Base-by-base conservation (phyloP, 208 protist species). In the Wallacemonas sp. region DNA sequence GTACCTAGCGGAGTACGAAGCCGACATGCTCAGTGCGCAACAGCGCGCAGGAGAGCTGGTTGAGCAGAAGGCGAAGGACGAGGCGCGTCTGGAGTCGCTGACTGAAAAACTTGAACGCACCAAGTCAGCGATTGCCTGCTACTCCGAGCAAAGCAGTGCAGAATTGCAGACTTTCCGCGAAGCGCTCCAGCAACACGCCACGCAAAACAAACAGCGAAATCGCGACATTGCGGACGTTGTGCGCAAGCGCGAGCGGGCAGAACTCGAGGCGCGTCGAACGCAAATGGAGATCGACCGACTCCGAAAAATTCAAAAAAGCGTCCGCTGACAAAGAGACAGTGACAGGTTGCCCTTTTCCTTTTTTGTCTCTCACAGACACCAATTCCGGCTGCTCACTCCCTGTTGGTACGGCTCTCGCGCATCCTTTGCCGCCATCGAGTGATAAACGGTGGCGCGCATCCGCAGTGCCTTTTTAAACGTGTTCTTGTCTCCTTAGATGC, bases 201-300 rank as follows among this genome's bases (percentile, higher is more conserved):
- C 74, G 59, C 53, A 38, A 3, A 52, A 38, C 17, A 78, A 79
- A 37, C 69, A 91, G 58, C 79, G 75, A 9, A 74, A 81, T 17
- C 70, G 74, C 1, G 84, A 91, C 24, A 38, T 89, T 3, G 54
- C 75, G 2, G 87, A 90, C 45, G 36, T 89, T 15, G 67, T 66
- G 12, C 71, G 87, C 1, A 83, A 93, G 60, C 76, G 77, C 17
- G 87, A 93, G 37, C 83, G 81, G 38, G 73, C 78, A 10, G 83
- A 93, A 67, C 58, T 85, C 4, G 78, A 91, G 55, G 64, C 82
- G 22, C 71, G 76, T 26, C 75, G 76, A 19, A 78, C 82, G 3
- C 66, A 69, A 24, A 88, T 91, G 78, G 87, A 93, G 46, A 62
- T 68, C 10, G 81, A 87, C 9, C 73, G 84, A 19, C 66, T 93